Conservation (phyloP, 768 basidiomycete species). For the Porpolomopsis calyptriformis region DNA sequence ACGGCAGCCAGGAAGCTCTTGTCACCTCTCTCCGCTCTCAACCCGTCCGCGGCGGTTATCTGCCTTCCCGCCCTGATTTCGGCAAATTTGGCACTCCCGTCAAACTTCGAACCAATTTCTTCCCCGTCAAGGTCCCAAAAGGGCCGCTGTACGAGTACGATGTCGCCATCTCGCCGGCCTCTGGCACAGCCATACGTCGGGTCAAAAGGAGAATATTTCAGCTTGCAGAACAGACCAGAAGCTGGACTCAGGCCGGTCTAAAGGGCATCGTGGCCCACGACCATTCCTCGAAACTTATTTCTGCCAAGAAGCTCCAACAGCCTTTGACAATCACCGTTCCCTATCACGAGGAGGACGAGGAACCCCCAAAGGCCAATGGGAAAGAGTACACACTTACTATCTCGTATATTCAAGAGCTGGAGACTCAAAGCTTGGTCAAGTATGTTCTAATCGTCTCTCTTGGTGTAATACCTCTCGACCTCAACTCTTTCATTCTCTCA, state of each 20-base stretch:
- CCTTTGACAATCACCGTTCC: slow-evolving; percentile 31
- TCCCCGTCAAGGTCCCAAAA: slow-evolving; percentile 38
- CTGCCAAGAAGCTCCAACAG: slow-evolving; percentile 34
- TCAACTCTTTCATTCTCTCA: neutral
- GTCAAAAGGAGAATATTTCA: slow-evolving; percentile 43
- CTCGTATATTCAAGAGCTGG: slow-evolving; percentile 30
- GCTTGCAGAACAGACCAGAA: slow-evolving; percentile 36
- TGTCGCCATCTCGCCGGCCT: slow-evolving; percentile 32
- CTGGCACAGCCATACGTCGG: slow-evolving; percentile 33
- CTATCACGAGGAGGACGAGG: slow-evolving; percentile 34
- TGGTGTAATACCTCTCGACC: neutral
- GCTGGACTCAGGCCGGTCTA: slow-evolving; percentile 21
- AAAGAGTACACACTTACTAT: slow-evolving; percentile 35
- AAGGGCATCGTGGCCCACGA: slow-evolving; percentile 43
- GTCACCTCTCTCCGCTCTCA: slow-evolving; percentile 27
- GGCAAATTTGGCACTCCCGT: slow-evolving; percentile 40
- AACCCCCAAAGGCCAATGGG: slow-evolving; percentile 24
- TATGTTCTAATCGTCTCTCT: slow-evolving; percentile 12
- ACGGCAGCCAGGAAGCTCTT: slow-evolving; percentile 25
- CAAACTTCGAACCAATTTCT: slow-evolving; percentile 54
- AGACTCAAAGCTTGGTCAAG: slow-evolving; percentile 24
- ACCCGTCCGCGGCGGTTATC: slow-evolving; percentile 17
- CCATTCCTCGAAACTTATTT: slow-evolving; percentile 34
- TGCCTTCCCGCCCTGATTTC: slow-evolving; percentile 47
- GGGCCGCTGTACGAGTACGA: slow-evolving; percentile 45